phyloP scores from a whole-genome alignment of 2,329 filamentous ascomycete genomes.

The Aspergillus proliferans region DNA sequence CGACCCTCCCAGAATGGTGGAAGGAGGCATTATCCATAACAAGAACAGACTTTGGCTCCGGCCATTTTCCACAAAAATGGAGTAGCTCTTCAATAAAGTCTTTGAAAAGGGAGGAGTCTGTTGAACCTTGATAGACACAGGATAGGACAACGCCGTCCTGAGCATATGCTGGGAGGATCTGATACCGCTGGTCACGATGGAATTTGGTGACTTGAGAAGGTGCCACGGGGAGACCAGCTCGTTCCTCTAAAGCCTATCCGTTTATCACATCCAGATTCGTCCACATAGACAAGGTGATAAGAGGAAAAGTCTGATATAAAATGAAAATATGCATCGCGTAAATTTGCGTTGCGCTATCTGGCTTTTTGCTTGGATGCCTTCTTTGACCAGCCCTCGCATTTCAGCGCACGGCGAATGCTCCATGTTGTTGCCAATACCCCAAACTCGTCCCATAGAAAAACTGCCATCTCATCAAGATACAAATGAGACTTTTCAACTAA shows the following conservation, averaged over 20 bases:
- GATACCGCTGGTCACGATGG: background rate
- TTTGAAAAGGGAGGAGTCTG: background rate
- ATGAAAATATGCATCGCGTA: too few relatives aligned
- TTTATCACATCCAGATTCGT: too few relatives aligned
- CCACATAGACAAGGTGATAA: too few relatives aligned
- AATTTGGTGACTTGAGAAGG: conserved; percentile 3
- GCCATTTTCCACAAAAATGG: conserved; percentile 1
- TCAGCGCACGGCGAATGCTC: conserved; percentile 20
- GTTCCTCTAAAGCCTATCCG: too few relatives aligned
- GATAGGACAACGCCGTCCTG: background rate
- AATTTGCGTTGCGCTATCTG: conserved; percentile 22
- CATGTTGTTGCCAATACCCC: conserved; percentile 9
- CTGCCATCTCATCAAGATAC: conserved; percentile 25
- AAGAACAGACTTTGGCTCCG: background rate
- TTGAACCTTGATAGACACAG: background rate
- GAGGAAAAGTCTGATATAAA: too few relatives aligned
- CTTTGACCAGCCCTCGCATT: conserved; percentile 22
- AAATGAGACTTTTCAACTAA: conserved; percentile 23
- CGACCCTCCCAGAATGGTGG: background rate
- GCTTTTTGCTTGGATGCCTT: conserved; percentile 25
- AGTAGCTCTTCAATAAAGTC: background rate
- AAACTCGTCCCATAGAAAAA: conserved; percentile 24
- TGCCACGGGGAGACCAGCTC: too few relatives aligned
- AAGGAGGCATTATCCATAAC: background rate
- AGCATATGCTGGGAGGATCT: background rate